Base-by-base conservation (phyloP, 306 rosid species). In the Hippophae rhamnoides region DNA sequence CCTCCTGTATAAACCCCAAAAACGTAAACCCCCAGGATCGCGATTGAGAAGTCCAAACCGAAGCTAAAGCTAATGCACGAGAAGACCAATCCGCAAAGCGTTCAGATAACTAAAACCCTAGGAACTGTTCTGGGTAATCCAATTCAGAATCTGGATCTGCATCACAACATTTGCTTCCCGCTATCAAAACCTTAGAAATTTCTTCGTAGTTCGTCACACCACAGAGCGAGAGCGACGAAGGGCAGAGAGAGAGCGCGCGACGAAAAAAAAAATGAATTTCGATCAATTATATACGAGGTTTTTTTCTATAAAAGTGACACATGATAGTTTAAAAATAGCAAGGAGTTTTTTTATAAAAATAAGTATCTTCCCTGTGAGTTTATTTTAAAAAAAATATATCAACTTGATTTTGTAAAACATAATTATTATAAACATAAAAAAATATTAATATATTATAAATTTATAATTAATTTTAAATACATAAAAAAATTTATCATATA, bases 141-240 rank as follows among this genome's bases (percentile, higher is more conserved):
- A 78, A 80, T 75, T 68, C 62, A 65, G 79, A 84, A 77, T 86
- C 86, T 77, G 90, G 81, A 79, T 77, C 71, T 54, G 81, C 70
- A 51, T 66, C 68, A 13, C 61, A 73, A 77, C 71, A 77, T 62
- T 69, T 60, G 75, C 70, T 71, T 79, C 62, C 83, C 64, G 67
- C 18, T 18, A 18, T 18, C 18, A 18, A 76, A 86, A 85, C 84
- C 90, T 88, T 80, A 69, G 81, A 48, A 78, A 65, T 64, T 80
- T 67, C 25, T 67, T 60, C 66, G 64, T 74, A 72, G 78, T 68
- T 63, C 13, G 58, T 64, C 73, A 43, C 77, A 46, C 14, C 66
- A 48, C 38, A 18, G 38, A 65, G 69, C 31, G 55, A 56, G 75
- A 66, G 48, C 54, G 43, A 68, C 23, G 9, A 7, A 1, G 10